Percentiles rank a stretch among this genome's conserved stretches.
Evolutionary conservation across 352 stramenopile genomes (phyloP).

Genomic region (Phytopythium boreale): DNA sequence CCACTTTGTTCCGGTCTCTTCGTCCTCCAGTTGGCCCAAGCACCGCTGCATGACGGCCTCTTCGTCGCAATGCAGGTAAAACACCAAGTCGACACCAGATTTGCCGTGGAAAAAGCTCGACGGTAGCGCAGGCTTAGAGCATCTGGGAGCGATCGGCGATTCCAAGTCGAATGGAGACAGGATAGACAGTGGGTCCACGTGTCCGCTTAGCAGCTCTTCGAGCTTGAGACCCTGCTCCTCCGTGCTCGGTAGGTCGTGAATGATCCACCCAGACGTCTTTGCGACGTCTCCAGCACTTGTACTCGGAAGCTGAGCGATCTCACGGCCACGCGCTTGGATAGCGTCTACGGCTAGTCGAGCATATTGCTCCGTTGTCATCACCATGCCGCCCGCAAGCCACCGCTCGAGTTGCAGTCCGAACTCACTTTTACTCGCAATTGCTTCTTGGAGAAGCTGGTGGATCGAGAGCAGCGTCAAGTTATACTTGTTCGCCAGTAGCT

Average conservation of each 20-base stretch:
- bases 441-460: conserved; percentile 34
- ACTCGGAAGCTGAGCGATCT: neutral
- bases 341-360: conserved; percentile 48
- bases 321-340: conserved; percentile 15
- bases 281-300: neutral
- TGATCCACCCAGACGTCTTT: conserved; percentile 47
- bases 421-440: conserved; percentile 24
- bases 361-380: conserved; percentile 51
- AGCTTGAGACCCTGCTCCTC: conserved; percentile 37
- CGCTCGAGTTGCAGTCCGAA: conserved; percentile 24
- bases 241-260: conserved; percentile 62
- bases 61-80: conserved; percentile 47
- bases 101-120: conserved; percentile 54
- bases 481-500: conserved; percentile 44
- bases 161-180: conserved; percentile 52
- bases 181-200: conserved; percentile 36
- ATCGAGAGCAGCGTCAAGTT: conserved; percentile 51
- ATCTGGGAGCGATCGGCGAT: conserved; percentile 46
- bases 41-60: conserved; percentile 47
- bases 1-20: conserved; percentile 28
- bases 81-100: conserved; percentile 71
- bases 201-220: conserved; percentile 54
- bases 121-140: conserved; percentile 29
- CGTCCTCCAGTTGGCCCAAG: conserved; percentile 55
- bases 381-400: conserved; percentile 30